Evolutionary conservation across 2,329 filamentous ascomycete genomes (phyloP).

Genomic region (Aureobasidium mangrovei): DNA sequence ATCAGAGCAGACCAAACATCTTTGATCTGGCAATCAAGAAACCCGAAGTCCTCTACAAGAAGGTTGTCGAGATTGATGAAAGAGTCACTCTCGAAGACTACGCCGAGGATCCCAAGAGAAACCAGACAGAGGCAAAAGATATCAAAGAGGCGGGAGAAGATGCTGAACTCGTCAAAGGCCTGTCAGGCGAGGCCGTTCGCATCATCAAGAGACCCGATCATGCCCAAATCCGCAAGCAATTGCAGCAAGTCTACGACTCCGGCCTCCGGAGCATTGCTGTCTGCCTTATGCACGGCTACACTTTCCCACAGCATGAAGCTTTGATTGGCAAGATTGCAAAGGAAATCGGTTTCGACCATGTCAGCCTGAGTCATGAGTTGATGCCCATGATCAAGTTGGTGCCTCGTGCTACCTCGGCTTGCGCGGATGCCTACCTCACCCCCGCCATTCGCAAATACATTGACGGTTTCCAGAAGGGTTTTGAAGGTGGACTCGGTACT

Average conservation of each 20-base stretch:
- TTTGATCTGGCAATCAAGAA: slow-evolving; percentile 84
- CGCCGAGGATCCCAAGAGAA: slow-evolving; percentile 70
- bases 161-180: slow-evolving; percentile 56
- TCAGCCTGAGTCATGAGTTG: slow-evolving; percentile 69
- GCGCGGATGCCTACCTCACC: slow-evolving; percentile 71
- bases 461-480: slow-evolving; percentile 67
- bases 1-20: slow-evolving; percentile 81
- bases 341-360: slow-evolving; percentile 74
- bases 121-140: slow-evolving; percentile 46
- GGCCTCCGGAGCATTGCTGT: slow-evolving; percentile 79
- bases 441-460: slow-evolving; percentile 73
- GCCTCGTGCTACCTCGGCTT: slow-evolving; percentile 65
- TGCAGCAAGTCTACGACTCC: slow-evolving; percentile 58
- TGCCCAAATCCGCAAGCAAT: slow-evolving; percentile 47
- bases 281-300: slow-evolving; percentile 87
- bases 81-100: slow-evolving; percentile 87
- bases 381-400: slow-evolving; percentile 88
- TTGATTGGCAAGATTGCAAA: slow-evolving; percentile 65
- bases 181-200: slow-evolving; percentile 66
- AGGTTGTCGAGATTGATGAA: slow-evolving; percentile 83
- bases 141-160: slow-evolving; percentile 38
- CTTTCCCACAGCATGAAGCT: slow-evolving; percentile 78
- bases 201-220: slow-evolving; percentile 56
- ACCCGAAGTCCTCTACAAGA: slow-evolving; percentile 77
- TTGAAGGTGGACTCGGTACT: slow-evolving; percentile 69